A percentile compares a stretch with the other conserved stretches of the same genome.
Evolutionary conservation across 2,329 filamentous ascomycete species (phyloP).

Genomic region (Ceratocystis papillata): DNA sequence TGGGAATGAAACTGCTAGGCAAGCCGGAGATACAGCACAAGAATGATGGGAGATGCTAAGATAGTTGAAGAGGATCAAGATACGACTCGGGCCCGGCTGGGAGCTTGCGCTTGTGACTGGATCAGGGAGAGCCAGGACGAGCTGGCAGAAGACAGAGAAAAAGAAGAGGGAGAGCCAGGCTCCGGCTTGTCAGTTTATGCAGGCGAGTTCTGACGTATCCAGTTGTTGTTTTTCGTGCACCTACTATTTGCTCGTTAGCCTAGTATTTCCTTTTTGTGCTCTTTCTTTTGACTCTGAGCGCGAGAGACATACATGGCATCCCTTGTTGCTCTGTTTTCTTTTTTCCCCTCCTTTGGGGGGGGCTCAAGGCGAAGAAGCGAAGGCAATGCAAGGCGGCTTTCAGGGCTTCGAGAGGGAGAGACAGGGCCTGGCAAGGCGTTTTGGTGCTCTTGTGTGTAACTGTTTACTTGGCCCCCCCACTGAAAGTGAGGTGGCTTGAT

Average conservation of each 20-base stretch:
- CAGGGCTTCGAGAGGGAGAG: not conserved
- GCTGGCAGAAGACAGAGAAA: not conserved
- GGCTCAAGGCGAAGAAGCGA: not conserved
- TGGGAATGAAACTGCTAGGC: too few species aligned
- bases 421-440: not conserved
- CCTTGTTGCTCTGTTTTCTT: not conserved
- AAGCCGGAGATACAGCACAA: too few species aligned
- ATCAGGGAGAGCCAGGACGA: too few species aligned
- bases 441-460: not conserved
- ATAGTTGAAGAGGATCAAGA: too few species aligned
- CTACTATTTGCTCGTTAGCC: not conserved
- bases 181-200: not conserved
- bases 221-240: not conserved
- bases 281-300: not conserved
- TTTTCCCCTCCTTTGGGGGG: not conserved
- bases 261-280: not conserved
- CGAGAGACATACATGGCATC: not conserved
- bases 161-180: not conserved
- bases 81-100: too few species aligned
- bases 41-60: too few species aligned
- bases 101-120: too few species aligned
- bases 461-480: too few species aligned
- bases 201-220: conserved; percentile 6
- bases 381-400: not conserved
- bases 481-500: too few species aligned